Conservation (phyloP, 225 moss, liverwort and hornwort species). For the Ulota crispa region DNA sequence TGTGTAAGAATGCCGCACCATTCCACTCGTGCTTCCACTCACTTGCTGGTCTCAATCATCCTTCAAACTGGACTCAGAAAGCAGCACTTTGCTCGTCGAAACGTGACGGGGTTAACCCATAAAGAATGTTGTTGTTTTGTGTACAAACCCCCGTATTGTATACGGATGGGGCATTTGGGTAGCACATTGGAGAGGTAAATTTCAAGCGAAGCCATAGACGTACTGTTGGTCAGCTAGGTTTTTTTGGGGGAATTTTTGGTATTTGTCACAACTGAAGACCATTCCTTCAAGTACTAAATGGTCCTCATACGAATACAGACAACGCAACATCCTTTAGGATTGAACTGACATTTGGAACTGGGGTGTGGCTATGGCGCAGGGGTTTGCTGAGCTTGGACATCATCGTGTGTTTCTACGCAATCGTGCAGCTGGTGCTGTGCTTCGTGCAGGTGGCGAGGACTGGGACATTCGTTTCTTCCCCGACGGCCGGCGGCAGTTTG, state of each 20-base stretch:
- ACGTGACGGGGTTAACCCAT: no score
- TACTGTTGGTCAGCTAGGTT: no score
- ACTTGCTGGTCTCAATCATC: background rate
- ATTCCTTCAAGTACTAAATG: no score
- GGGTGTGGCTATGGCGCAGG: background rate
- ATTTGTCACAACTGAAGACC: no score
- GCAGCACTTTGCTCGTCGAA: background rate
- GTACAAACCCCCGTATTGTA: no score
- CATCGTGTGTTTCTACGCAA: conserved; percentile 17
- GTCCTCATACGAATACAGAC: no score
- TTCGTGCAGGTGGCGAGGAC: background rate
- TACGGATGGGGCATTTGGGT: no score
- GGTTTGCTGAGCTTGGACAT: conserved; percentile 19
- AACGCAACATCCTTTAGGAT: no score
- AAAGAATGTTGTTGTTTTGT: no score
- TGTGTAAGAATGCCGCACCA: conserved; percentile 17
- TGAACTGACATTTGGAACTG: background rate
- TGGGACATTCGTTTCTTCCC: conserved; percentile 7
- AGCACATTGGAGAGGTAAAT: no score
- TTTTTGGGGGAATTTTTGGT: no score
- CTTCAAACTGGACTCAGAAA: background rate
- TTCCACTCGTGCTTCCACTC: background rate
- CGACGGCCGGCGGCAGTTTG: background rate
- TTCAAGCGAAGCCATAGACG: no score
- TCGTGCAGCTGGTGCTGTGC: conserved; percentile 23